Conservation (phyloP, 2,329 filamentous ascomycete species). For the Seiridium cupressi region DNA sequence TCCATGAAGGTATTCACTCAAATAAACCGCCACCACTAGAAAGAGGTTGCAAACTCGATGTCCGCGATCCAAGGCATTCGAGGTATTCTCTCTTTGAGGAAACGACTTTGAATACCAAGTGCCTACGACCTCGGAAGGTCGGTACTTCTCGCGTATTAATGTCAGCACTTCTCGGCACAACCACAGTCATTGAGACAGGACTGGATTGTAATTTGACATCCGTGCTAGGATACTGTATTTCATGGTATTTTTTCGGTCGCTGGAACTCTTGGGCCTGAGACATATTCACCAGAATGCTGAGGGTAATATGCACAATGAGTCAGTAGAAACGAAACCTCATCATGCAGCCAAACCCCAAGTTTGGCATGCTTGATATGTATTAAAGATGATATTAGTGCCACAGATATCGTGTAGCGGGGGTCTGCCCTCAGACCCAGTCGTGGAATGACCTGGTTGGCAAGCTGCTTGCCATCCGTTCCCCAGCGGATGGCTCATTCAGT, state of each 20-base stretch:
- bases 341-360: not conserved
- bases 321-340: not conserved
- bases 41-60: conserved; percentile 14
- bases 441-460: conserved; percentile 1
- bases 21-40: too few relatives aligned
- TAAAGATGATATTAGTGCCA: not conserved
- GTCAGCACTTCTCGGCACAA: conserved; percentile 99
- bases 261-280: not conserved
- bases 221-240: conserved; percentile 61
- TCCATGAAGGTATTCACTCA: too few relatives aligned
- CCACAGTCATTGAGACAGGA: conserved; percentile 72
- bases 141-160: conserved; percentile 49
- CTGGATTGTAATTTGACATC: conserved; percentile 99
- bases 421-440: not conserved
- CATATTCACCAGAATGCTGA: not conserved
- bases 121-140: conserved; percentile 28
- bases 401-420: not conserved
- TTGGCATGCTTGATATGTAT: not conserved
- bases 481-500: not conserved
- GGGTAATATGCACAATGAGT: not conserved
- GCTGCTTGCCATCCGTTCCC: not conserved
- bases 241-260: not conserved
- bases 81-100: conserved; percentile 10
- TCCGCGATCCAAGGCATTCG: conserved; percentile 33
- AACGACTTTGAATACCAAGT: conserved; percentile 18